A percentile compares a stretch with the other conserved stretches of the same genome.
Conservation (phyloP, 306 rosid species). For the Citrullus mucosospermus region DNA sequence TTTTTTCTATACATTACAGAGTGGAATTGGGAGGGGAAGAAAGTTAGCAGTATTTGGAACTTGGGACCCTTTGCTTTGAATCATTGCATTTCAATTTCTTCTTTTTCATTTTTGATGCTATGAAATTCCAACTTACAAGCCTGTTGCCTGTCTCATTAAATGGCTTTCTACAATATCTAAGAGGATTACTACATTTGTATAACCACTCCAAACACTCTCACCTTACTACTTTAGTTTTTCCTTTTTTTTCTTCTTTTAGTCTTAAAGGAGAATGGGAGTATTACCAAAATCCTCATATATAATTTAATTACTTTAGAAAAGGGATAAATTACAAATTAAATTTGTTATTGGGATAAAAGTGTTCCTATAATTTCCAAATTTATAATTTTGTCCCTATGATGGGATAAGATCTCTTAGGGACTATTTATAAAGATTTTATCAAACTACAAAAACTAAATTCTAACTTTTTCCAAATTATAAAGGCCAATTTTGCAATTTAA, state of each 20-base stretch:
- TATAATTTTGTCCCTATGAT: too few relatives aligned
- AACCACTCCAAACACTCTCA: neutral
- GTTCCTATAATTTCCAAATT: too few relatives aligned
- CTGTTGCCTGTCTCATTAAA: conserved; percentile 2
- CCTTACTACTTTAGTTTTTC: neutral
- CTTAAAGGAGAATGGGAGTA: neutral
- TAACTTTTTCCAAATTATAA: too few relatives aligned
- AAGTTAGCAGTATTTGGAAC: neutral
- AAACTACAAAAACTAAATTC: too few relatives aligned
- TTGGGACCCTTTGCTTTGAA: neutral
- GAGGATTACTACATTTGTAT: neutral
- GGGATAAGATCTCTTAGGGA: too few relatives aligned
- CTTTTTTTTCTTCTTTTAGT: neutral
- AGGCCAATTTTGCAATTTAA: too few relatives aligned
- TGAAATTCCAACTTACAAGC: neutral
- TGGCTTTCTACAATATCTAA: neutral
- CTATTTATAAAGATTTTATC: too few relatives aligned
- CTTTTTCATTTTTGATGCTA: neutral
- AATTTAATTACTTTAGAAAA: too few relatives aligned
- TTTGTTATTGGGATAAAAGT: too few relatives aligned
- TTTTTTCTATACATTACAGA: neutral
- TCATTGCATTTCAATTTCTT: neutral
- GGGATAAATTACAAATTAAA: too few relatives aligned
- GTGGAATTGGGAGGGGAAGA: neutral
- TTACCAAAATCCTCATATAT: too few relatives aligned